Conservation (phyloP, 306 rosid species). For the Vigna unguiculata region DNA sequence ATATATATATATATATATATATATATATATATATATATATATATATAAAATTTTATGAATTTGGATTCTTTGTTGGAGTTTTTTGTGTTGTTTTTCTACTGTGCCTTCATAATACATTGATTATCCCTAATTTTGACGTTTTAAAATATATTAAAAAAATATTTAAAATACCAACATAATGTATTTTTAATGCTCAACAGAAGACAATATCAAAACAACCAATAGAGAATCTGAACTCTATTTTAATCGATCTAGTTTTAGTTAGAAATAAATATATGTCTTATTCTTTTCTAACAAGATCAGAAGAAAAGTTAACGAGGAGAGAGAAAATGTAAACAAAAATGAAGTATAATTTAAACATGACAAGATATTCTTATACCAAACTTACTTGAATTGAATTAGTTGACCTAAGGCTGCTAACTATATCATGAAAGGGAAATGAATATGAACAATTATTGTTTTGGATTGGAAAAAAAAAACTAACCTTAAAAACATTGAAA, state of each 20-base stretch:
- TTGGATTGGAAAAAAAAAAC: neutral
- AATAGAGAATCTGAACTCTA: too few relatives aligned
- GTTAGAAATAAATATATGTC: neutral
- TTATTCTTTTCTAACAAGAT: neutral
- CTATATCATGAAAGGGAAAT: neutral
- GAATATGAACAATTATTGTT: neutral
- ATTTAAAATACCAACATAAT: too few relatives aligned
- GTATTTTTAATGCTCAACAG: too few relatives aligned
- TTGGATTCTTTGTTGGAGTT: too few relatives aligned
- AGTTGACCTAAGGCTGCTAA: neutral
- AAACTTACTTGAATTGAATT: neutral
- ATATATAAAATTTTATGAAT: too few relatives aligned
- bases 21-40: too few relatives aligned
- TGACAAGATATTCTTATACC: neutral
- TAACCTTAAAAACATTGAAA: neutral
- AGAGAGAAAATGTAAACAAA: conserved; percentile 2
- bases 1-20: too few relatives aligned
- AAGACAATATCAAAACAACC: too few relatives aligned
- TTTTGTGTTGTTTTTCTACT: too few relatives aligned
- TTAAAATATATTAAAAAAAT: too few relatives aligned
- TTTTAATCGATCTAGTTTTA: neutral
- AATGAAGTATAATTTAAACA: neutral
- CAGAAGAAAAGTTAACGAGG: neutral
- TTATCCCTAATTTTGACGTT: too few relatives aligned
- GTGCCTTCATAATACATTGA: too few relatives aligned